Conservation (phyloP, 768 basidiomycete genomes). For the Piloderma croceum region DNA sequence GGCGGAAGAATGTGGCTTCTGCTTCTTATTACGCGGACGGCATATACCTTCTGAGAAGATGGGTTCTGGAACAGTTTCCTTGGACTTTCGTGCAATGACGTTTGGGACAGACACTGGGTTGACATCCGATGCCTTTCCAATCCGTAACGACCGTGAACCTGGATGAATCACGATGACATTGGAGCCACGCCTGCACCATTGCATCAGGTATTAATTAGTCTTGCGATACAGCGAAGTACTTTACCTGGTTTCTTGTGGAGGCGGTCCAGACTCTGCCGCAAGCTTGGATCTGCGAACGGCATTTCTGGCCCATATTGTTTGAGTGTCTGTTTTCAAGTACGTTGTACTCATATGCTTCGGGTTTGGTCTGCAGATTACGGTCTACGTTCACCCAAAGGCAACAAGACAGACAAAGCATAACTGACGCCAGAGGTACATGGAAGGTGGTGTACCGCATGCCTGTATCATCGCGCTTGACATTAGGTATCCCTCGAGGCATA, state of each 20-base stretch:
- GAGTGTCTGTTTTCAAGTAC: conserved; percentile 72
- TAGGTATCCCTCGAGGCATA: conserved; percentile 85
- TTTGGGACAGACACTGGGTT: conserved; percentile 62
- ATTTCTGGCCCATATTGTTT: conserved; percentile 72
- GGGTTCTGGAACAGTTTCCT: conserved; percentile 37
- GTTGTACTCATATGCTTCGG: conserved; percentile 75
- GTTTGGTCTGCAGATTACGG: conserved; percentile 47
- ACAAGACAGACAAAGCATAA: conserved; percentile 7
- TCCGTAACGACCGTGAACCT: conserved; percentile 66
- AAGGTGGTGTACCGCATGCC: conserved; percentile 80
- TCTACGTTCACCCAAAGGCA: conserved; percentile 12
- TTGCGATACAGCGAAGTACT: no score
- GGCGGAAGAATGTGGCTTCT: conserved; percentile 10
- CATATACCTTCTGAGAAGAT: conserved; percentile 46
- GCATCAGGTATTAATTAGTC: conserved; percentile 27
- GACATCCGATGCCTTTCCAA: conserved; percentile 75
- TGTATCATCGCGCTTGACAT: conserved; percentile 74
- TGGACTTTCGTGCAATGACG: conserved; percentile 66
- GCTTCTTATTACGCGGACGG: conserved; percentile 43
- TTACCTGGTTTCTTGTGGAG: no score
- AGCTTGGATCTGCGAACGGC: conserved; percentile 47
- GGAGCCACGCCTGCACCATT: conserved; percentile 58
- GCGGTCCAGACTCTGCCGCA: no score
- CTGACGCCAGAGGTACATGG: conserved; percentile 70
- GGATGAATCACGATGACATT: conserved; percentile 77